Evolutionary conservation across 768 basidiomycete species (phyloP), one percentile per base, ranked within the genome.

Genomic region (Filobasidium floriforme): DNA sequence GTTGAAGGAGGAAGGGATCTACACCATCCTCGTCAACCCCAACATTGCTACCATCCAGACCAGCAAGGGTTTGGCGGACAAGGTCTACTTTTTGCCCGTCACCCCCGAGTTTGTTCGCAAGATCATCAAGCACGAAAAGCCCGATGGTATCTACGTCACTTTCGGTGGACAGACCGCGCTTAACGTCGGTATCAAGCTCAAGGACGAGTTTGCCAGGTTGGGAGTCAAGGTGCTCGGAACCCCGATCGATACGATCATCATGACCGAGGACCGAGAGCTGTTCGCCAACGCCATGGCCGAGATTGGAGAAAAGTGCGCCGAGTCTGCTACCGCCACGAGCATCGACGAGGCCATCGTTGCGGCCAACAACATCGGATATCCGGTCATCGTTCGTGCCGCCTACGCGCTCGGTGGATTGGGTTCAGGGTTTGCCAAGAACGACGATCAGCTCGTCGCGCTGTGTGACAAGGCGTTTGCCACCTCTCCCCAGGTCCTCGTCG

Each of bases 1-100:
- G 11, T 84, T 99, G 71, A 98, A 98, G 81, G 91, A 91, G 77
- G 96, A 98, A 77, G 96, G 96, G 41, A 98, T 99, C 75, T 98
- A 96, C 81, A 99, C 96, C 66, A 92, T 99, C 79, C 87, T 99
- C 78, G 86, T 99, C 73, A 98, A 98, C 80, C 94, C 96, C 29
- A 99, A 99, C 80, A 99, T 99, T 72, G 96, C 96, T 24, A 99
- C 96, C 44, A 99, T 97, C 72, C 92, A 92, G 54, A 96, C 92
- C 0, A 93, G 91, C 59, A 92, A 92, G 73, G 93, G 96, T 68
- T 85, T 99, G 60, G 96, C 96, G 26, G 96, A 99, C 83, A 98
- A 98, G 80, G 94, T 99, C 59, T 99, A 98, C 82, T 99, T 98
- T 85, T 84, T 99, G 11, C 96, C 96, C 55, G 96, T 98, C 65